Conservation (phyloP, 2,329 filamentous ascomycete species). For the Pseudogymnoascus sp. region DNA sequence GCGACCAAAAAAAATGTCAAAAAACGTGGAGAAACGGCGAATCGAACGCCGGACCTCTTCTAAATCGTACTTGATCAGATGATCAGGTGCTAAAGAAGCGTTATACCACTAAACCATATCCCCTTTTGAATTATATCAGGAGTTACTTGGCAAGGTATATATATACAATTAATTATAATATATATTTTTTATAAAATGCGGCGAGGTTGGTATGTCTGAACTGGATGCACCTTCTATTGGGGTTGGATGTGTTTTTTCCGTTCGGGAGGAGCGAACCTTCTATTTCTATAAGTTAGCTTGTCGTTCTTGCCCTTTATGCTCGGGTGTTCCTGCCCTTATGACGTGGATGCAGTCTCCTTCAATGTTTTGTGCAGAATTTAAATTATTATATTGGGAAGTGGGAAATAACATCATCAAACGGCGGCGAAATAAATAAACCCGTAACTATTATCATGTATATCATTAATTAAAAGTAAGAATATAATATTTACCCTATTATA, state of each 20-base stretch:
- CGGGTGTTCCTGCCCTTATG: neutral
- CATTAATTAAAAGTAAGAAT: neutral
- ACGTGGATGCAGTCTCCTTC: neutral
- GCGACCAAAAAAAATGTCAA: neutral
- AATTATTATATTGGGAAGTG: neutral
- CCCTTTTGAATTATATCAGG: neutral
- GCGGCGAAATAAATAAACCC: neutral
- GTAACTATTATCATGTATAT: neutral
- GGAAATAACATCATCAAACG: neutral
- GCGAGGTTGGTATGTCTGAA: too few relatives aligned
- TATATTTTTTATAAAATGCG: neutral
- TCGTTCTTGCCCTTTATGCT: neutral
- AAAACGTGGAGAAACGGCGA: slow-evolving; percentile 7
- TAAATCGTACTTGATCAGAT: neutral
- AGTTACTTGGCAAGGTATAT: neutral
- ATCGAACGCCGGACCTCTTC: slow-evolving; percentile 8
- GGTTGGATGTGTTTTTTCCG: neutral
- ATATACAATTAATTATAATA: neutral
- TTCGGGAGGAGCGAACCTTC: neutral
- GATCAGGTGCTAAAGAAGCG: slow-evolving; percentile 7
- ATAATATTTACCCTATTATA: neutral
- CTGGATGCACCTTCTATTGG: neutral
- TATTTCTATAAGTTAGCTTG: neutral
- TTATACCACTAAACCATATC: slow-evolving; percentile 9
- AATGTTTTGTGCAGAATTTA: neutral